Conservation (phyloP, 2,329 filamentous ascomycete genomes). For the Fonsecaea pedrosoi region DNA sequence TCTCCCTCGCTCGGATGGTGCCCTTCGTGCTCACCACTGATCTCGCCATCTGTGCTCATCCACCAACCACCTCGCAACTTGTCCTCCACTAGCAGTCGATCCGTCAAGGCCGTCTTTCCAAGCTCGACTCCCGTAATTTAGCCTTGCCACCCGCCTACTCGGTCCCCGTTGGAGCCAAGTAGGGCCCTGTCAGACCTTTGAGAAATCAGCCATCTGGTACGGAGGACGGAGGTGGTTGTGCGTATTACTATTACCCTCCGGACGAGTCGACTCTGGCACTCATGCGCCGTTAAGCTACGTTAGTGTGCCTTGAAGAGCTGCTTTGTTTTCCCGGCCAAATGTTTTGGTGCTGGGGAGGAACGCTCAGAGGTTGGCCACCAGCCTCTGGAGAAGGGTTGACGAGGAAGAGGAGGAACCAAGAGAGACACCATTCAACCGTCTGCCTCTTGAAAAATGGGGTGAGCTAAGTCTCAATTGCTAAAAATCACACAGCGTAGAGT, state of each 20-base stretch:
- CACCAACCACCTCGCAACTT: constrained; percentile 10
- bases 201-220: neutral
- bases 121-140: constrained; percentile 22
- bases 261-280: neutral
- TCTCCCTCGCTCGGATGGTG: constrained; percentile 5
- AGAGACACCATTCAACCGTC: constrained; percentile 1
- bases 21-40: constrained; percentile 18
- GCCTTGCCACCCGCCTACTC: constrained; percentile 5
- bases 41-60: constrained; percentile 16
- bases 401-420: neutral
- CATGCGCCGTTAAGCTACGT: neutral
- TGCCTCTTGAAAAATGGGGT: neutral
- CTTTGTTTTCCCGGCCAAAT: neutral
- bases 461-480: constrained; percentile 7
- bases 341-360: neutral
- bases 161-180: neutral
- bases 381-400: neutral
- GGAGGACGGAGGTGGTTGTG: neutral
- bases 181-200: constrained; percentile 4
- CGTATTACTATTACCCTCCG: neutral
- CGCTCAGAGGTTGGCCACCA: neutral
- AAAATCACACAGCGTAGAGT: constrained; percentile 2
- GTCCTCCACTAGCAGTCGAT: constrained; percentile 5
- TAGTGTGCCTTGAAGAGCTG: neutral
- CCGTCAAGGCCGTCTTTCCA: constrained; percentile 5